Percentiles rank a stretch among this genome's conserved stretches.
phyloP scores from a whole-genome alignment of 495 filamentous ascomycete genomes.

The Clavariopsis aquatica region DNA sequence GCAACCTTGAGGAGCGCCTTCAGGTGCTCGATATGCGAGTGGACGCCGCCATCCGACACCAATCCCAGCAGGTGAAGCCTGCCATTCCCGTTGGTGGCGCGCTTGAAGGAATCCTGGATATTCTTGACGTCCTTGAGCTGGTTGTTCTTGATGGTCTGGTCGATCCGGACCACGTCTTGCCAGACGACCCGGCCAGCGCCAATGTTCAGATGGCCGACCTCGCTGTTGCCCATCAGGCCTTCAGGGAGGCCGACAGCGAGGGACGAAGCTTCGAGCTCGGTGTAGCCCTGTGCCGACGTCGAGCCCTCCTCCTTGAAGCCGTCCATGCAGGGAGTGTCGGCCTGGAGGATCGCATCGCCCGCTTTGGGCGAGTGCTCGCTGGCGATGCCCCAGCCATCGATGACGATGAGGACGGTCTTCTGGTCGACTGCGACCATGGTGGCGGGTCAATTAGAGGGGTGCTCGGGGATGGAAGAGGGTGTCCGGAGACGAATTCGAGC shows the following conservation, averaged over 20 bases:
- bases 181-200: conserved; percentile 96
- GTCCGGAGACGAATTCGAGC: conserved; percentile 17
- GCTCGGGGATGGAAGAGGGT: conserved; percentile 35
- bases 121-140: conserved; percentile 76
- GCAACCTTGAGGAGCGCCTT: conserved; percentile 83
- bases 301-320: conserved; percentile 62
- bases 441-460: conserved; percentile 14
- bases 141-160: conserved; percentile 87
- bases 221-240: conserved; percentile 97
- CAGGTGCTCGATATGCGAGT: conserved; percentile 91
- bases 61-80: conserved; percentile 89
- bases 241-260: conserved; percentile 94
- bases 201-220: conserved; percentile 98
- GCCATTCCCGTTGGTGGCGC: conserved; percentile 85
- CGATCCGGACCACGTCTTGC: conserved; percentile 97
- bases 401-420: conserved; percentile 94
- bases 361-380: conserved; percentile 71
- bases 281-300: conserved; percentile 73
- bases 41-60: conserved; percentile 93
- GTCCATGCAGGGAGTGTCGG: conserved; percentile 90
- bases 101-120: conserved; percentile 72
- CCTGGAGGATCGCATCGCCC: conserved; percentile 92
- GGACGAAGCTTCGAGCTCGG: conserved; percentile 91
- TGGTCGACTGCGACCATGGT: conserved; percentile 78
- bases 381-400: conserved; percentile 97